A percentile compares a stretch with the other conserved stretches of the same genome.
Evolutionary conservation across 306 rosid genomes (phyloP).

Genomic region (Mucuna pruriens): DNA sequence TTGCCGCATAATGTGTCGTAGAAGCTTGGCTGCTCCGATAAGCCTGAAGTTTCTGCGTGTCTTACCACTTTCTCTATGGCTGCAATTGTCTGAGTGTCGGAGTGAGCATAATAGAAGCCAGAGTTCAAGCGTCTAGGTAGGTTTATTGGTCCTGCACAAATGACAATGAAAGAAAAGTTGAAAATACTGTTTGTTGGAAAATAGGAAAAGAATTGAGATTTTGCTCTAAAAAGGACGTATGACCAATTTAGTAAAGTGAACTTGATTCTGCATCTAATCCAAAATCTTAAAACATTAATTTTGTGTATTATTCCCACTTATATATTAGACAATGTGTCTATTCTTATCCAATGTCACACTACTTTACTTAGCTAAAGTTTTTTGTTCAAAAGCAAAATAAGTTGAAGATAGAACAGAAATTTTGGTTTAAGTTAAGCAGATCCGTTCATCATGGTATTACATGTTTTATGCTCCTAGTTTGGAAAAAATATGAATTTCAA

Average conservation of each 20-base stretch:
- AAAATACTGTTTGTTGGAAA: background rate
- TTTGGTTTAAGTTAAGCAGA: background rate
- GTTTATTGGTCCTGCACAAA: conserved; percentile 74
- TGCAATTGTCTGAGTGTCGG: conserved; percentile 71
- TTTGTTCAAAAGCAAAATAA: background rate
- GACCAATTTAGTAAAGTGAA: too few species aligned
- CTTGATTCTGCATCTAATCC: too few species aligned
- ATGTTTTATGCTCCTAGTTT: background rate
- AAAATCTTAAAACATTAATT: background rate
- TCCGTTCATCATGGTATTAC: too few species aligned
- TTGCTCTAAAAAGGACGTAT: too few species aligned
- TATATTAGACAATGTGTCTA: background rate
- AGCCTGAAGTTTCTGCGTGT: conserved; percentile 84
- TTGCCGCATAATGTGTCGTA: conserved; percentile 84
- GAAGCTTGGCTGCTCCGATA: conserved; percentile 98
- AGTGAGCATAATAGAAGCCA: conserved; percentile 88
- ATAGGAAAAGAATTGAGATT: too few species aligned
- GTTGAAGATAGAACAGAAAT: background rate
- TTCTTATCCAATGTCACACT: too few species aligned
- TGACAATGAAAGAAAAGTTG: background rate
- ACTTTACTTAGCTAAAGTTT: background rate
- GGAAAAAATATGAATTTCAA: conserved; percentile 25
- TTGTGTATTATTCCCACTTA: background rate
- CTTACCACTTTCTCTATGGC: conserved; percentile 88
- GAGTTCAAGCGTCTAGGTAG: conserved; percentile 96